These are phyloP conservation scores for Trifolium pratense DNA, from an alignment of 306 rosid genomes.

Conservation along the genomic window DNA sequence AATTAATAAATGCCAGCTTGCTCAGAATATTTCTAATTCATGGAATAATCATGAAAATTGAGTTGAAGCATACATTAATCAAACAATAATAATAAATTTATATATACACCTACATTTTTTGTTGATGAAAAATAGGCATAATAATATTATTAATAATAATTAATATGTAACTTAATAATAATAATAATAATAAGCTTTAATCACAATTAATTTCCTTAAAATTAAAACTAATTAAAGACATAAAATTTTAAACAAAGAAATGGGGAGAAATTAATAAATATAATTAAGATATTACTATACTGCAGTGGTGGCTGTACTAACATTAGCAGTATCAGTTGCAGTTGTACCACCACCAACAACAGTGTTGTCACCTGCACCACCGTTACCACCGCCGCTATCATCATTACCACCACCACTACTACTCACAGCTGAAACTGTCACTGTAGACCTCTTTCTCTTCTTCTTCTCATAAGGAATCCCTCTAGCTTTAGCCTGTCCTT, in stretches of 20 bases:
- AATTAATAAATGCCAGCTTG: not conserved
- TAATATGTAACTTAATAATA: constrained; percentile 43
- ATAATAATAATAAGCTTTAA: constrained; percentile 54
- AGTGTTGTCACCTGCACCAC: not conserved
- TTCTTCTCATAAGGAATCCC: constrained; percentile 96
- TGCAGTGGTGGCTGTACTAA: constrained; percentile 48
- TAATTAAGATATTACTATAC: constrained; percentile 51
- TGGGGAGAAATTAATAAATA: constrained; percentile 35
- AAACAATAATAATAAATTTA: not conserved
- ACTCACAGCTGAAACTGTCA: constrained; percentile 44
- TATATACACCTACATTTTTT: not conserved
- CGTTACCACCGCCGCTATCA: constrained; percentile 18
- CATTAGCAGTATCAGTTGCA: constrained; percentile 39
- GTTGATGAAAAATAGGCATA: constrained; percentile 47
- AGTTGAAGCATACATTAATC: not conserved
- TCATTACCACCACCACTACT: not conserved
- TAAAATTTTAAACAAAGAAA: not conserved
- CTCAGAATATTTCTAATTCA: not conserved
- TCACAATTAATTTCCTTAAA: constrained; percentile 58
- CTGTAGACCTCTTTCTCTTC: constrained; percentile 68
- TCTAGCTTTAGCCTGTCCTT: constrained; percentile 86
- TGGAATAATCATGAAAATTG: constrained; percentile 19
- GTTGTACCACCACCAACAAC: constrained; percentile 34
- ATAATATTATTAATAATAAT: constrained; percentile 44
- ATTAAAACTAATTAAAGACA: constrained; percentile 31